phyloP scores from a whole-genome alignment of 176 grass and related monocot genomes.

The Avena atlantica region DNA sequence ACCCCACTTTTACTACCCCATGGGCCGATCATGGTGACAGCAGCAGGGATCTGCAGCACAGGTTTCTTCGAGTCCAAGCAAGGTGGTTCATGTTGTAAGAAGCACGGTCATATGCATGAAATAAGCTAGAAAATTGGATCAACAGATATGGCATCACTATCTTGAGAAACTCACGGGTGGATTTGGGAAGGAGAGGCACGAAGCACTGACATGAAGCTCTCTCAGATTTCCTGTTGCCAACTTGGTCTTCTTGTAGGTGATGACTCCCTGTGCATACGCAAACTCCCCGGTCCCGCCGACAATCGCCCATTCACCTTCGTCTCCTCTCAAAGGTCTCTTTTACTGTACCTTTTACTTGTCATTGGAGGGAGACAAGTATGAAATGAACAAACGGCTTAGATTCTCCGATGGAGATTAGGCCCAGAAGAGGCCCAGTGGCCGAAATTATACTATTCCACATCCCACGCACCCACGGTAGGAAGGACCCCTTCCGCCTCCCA shows the following conservation, averaged over 20 bases:
- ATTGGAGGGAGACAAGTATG: too few species aligned
- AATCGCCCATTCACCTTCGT: not conserved
- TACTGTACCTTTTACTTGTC: too few species aligned
- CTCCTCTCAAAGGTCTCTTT: too few species aligned
- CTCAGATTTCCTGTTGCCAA: not conserved
- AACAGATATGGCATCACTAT: too few species aligned
- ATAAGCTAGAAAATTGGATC: not conserved
- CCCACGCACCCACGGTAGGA: too few species aligned
- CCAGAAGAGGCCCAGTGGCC: too few species aligned
- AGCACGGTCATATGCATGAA: not conserved
- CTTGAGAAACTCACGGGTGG: too few species aligned
- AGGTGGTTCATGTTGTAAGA: not conserved
- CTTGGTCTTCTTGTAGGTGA: not conserved
- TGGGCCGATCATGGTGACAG: not conserved
- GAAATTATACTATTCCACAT: too few species aligned
- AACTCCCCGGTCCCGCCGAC: constrained; percentile 11
- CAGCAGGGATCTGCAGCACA: not conserved
- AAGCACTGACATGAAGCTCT: constrained; percentile 2
- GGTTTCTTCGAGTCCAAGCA: too few species aligned
- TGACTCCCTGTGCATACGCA: not conserved
- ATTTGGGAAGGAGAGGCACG: not conserved
- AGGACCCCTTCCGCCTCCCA: too few species aligned
- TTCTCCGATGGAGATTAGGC: too few species aligned
- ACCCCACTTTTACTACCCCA: not conserved
- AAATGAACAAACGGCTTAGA: too few species aligned